Evolutionary conservation across 2,329 filamentous ascomycete genomes (phyloP).

Genomic region (Cordyceps cateniannulata): DNA sequence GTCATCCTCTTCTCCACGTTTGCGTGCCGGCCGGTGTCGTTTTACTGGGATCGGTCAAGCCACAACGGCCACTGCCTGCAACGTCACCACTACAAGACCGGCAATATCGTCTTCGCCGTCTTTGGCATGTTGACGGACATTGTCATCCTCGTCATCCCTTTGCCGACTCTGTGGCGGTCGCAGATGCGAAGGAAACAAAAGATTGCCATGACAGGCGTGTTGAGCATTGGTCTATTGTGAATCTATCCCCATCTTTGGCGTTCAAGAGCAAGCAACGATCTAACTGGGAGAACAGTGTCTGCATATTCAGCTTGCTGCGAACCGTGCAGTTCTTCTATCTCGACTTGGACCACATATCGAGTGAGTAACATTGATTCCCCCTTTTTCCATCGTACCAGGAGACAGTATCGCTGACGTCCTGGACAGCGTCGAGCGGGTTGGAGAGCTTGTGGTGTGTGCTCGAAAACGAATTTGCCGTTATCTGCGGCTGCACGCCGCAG

Average conservation of each 20-base stretch:
- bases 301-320: slow-evolving; percentile 7
- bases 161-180: slow-evolving; percentile 8
- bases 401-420: neutral
- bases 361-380: neutral
- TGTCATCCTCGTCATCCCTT: slow-evolving; percentile 5
- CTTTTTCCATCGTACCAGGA: neutral
- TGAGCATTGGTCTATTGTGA: slow-evolving; percentile 10
- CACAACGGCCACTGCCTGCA: neutral
- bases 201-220: slow-evolving; percentile 8
- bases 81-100: neutral
- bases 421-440: slow-evolving; percentile 3
- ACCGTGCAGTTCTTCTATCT: slow-evolving; percentile 10
- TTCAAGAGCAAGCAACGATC: neutral
- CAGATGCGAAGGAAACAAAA: slow-evolving; percentile 8
- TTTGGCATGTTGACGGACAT: slow-evolving; percentile 2
- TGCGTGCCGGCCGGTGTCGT: slow-evolving; percentile 10
- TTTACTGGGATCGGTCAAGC: slow-evolving; percentile 11
- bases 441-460: slow-evolving; percentile 9
- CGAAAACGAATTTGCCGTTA: slow-evolving; percentile 13
- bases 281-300: slow-evolving; percentile 7
- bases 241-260: neutral
- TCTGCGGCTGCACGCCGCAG: slow-evolving; percentile 12
- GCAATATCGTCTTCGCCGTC: slow-evolving; percentile 6
- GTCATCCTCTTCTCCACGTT: slow-evolving; percentile 10
- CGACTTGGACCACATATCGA: slow-evolving; percentile 8